Conservation (phyloP, 148 eudicot genomes). For the Rhododendron williamsianum region DNA sequence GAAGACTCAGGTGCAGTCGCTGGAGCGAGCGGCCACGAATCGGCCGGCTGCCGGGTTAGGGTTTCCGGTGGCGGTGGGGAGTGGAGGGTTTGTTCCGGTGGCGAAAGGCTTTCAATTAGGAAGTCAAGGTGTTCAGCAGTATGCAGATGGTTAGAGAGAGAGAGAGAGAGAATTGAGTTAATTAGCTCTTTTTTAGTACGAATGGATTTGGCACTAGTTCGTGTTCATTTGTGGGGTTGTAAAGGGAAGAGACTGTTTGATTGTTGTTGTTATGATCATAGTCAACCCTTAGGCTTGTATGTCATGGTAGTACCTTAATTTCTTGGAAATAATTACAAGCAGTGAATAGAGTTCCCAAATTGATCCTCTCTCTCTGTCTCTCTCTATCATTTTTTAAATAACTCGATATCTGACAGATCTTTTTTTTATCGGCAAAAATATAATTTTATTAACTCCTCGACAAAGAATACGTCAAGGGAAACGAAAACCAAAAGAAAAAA, state of each 20-base stretch:
- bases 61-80: constrained; percentile 43
- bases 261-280: background rate
- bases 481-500: too few species aligned
- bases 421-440: too few species aligned
- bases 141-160: background rate
- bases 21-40: constrained; percentile 41
- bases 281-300: background rate
- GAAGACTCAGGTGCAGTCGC: constrained; percentile 70
- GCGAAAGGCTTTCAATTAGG: background rate
- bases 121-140: background rate
- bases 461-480: too few species aligned
- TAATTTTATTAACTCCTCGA: too few species aligned
- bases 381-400: background rate
- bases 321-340: constrained; percentile 9
- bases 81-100: constrained; percentile 22
- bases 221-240: background rate
- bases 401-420: too few species aligned
- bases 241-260: background rate
- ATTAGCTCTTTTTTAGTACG: background rate
- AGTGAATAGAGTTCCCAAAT: background rate
- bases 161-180: background rate
- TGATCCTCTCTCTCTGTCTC: background rate
- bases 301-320: background rate
- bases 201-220: background rate
- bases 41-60: constrained; percentile 27